Percentiles rank a stretch among this genome's conserved stretches.
Evolutionary conservation across 305 asterid genomes (phyloP).

Genomic region (Solanum hybrid): DNA sequence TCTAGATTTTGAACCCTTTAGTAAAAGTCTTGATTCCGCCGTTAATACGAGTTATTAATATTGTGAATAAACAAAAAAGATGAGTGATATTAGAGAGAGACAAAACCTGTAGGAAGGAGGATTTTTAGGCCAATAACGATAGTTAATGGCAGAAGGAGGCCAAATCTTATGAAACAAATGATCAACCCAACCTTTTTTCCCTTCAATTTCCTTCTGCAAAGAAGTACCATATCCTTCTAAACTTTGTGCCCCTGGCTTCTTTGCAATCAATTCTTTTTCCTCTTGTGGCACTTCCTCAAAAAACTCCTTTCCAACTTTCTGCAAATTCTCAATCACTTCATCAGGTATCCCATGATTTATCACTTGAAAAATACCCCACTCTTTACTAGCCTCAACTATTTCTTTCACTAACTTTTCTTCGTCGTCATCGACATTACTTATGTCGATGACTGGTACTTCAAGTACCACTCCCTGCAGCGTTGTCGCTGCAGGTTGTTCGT

Average conservation of each 20-base stretch:
- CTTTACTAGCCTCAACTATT: slow-evolving; percentile 32
- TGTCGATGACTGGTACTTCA: slow-evolving; percentile 43
- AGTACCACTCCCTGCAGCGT: slow-evolving; percentile 27
- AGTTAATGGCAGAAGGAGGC: slow-evolving; percentile 45
- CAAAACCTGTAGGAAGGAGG: slow-evolving; percentile 50
- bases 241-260: slow-evolving; percentile 24
- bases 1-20: no score
- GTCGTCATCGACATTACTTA: not conserved
- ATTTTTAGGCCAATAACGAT: slow-evolving; percentile 50
- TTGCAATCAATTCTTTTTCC: slow-evolving; percentile 42
- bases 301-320: slow-evolving; percentile 46
- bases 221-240: slow-evolving; percentile 56
- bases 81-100: not conserved
- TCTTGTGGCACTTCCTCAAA: slow-evolving; percentile 43
- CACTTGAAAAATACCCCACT: slow-evolving; percentile 68
- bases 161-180: slow-evolving; percentile 58
- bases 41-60: no score
- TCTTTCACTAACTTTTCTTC: slow-evolving; percentile 13
- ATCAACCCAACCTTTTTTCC: slow-evolving; percentile 69
- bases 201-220: slow-evolving; percentile 43
- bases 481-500: slow-evolving; percentile 57
- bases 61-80: not conserved
- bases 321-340: slow-evolving; percentile 35
- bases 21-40: no score
- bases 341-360: slow-evolving; percentile 55